These are phyloP conservation scores for Ceriops decandra DNA, from an alignment of 345 rosid genomes.

Conservation along the genomic window DNA sequence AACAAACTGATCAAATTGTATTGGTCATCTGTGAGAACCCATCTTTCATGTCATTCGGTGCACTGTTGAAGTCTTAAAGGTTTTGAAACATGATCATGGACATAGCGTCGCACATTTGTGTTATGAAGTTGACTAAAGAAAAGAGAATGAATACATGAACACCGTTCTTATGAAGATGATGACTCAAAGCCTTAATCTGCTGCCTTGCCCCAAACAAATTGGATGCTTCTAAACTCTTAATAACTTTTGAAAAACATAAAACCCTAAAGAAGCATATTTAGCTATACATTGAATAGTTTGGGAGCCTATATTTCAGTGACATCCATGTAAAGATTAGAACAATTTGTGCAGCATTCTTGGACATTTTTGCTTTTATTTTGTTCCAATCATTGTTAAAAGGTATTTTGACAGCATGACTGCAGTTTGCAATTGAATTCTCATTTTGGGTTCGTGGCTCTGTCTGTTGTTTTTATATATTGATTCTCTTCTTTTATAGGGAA, in stretches of 20 bases:
- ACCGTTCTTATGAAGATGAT: too few relatives aligned
- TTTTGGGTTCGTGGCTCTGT: background rate
- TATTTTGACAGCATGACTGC: background rate
- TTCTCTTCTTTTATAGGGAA: constrained; percentile 49
- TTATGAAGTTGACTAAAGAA: background rate
- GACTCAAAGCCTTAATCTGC: too few relatives aligned
- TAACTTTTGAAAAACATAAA: too few relatives aligned
- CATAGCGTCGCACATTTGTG: background rate
- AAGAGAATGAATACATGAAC: background rate
- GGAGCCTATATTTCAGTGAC: too few relatives aligned
- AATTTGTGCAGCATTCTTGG: too few relatives aligned
- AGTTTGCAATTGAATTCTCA: background rate
- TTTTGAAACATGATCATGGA: background rate
- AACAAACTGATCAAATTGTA: background rate
- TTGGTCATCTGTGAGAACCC: background rate
- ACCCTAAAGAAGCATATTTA: too few relatives aligned
- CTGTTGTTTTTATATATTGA: background rate
- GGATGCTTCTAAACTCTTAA: too few relatives aligned
- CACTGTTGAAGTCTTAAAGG: background rate
- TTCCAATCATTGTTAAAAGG: background rate
- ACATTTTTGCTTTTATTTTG: background rate
- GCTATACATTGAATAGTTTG: too few relatives aligned
- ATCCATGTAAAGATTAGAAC: too few relatives aligned
- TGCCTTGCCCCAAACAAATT: too few relatives aligned
- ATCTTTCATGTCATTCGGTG: background rate